Percentiles rank a stretch among this genome's conserved stretches.
These are phyloP conservation scores for Annulohypoxylon truncatum DNA, from an alignment of 2,329 filamentous ascomycete species.

Conservation along the genomic window DNA sequence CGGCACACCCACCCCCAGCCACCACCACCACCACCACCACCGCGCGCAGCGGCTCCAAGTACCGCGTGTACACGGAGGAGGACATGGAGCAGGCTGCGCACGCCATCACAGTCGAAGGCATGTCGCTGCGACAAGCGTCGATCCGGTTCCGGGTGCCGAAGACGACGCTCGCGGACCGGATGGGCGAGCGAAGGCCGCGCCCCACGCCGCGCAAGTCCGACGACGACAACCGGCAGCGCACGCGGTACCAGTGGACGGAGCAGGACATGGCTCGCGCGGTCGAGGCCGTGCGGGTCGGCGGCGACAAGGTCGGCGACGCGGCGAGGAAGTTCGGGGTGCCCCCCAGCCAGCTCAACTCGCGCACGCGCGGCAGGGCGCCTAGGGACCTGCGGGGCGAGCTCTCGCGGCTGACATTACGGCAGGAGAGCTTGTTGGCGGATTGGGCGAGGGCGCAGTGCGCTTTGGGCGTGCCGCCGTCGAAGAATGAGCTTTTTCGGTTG, in stretches of 20 bases:
- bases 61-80: conserved; percentile 43
- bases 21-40: not conserved
- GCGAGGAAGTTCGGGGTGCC: conserved; percentile 44
- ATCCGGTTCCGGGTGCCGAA: conserved; percentile 42
- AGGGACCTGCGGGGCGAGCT: conserved; percentile 40
- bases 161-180: conserved; percentile 40
- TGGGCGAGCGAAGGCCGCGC: conserved; percentile 36
- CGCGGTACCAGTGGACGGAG: conserved; percentile 41
- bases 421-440: conserved; percentile 45
- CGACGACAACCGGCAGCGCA: conserved; percentile 23
- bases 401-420: conserved; percentile 39
- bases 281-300: conserved; percentile 35
- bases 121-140: conserved; percentile 43
- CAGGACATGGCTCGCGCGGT: conserved; percentile 42
- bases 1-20: not conserved
- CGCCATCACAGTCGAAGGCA: conserved; percentile 40
- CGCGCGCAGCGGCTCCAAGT: conserved; percentile 37
- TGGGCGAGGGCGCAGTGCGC: conserved; percentile 42
- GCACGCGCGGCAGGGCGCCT: conserved; percentile 35
- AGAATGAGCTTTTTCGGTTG: conserved; percentile 43
- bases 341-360: conserved; percentile 43
- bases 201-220: conserved; percentile 30
- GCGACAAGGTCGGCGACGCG: conserved; percentile 32
- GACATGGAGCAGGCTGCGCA: conserved; percentile 35
- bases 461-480: conserved; percentile 43